Percentiles rank a stretch among this genome's conserved stretches.
Evolutionary conservation across 495 filamentous ascomycete species (phyloP).

Genomic region (Neurospora sp.): DNA sequence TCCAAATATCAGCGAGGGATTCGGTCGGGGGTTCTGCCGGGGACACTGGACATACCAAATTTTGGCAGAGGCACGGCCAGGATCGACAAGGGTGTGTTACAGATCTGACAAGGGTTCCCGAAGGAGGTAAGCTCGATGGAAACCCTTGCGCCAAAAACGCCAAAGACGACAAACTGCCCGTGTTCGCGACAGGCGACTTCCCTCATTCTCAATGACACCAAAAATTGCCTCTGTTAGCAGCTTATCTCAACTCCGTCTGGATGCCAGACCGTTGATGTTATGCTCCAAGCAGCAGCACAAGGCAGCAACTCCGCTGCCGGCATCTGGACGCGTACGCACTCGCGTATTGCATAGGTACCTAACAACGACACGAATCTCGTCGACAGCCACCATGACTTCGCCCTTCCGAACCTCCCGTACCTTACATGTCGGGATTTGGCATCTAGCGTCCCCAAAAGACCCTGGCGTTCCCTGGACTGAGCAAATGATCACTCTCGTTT

Average conservation of each 20-base stretch:
- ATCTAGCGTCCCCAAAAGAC: background rate
- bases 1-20: slow-evolving; percentile 18
- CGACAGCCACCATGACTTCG: background rate
- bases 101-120: slow-evolving; percentile 18
- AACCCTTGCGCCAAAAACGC: background rate
- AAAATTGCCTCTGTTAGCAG: background rate
- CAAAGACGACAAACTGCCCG: background rate
- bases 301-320: background rate
- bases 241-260: background rate
- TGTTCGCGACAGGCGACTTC: background rate
- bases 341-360: background rate
- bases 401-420: background rate
- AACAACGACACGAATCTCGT: background rate
- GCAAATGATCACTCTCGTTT: background rate
- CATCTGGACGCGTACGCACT: background rate
- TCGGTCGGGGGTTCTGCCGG: background rate
- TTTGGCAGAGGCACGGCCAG: slow-evolving; percentile 18
- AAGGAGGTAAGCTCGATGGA: slow-evolving; percentile 6
- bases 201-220: background rate
- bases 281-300: background rate
- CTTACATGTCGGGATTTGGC: background rate
- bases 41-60: slow-evolving; percentile 9
- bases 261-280: background rate
- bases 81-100: slow-evolving; percentile 25
- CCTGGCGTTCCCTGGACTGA: background rate